These are phyloP conservation scores for Calonectria multiphialidica DNA, from an alignment of 2,329 filamentous ascomycete species.

Conservation along the genomic window DNA sequence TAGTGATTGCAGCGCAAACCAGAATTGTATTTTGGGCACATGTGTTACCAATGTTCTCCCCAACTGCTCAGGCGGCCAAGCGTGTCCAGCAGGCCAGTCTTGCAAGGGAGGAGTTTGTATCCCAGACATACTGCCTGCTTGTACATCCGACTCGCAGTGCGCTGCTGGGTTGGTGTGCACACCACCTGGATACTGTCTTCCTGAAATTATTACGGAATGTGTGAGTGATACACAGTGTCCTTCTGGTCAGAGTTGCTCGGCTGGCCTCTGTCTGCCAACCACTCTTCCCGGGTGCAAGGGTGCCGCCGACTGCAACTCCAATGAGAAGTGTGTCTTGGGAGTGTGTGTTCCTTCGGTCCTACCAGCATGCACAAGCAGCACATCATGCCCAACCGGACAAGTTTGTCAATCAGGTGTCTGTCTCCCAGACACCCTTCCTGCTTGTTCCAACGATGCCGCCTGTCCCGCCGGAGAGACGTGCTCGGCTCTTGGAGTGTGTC, in stretches of 20 bases:
- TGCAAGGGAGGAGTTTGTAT: slow-evolving; percentile 12
- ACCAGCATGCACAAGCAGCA: not conserved
- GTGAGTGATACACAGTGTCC: not conserved
- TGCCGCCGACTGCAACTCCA: not conserved
- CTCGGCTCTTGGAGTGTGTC: not conserved
- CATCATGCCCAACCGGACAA: not conserved
- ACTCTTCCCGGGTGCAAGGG: not conserved
- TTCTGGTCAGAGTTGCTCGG: not conserved
- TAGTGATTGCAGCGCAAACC: not conserved
- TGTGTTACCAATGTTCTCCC: not conserved
- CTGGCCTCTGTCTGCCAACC: not conserved
- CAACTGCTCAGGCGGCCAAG: not conserved
- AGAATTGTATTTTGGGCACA: not conserved
- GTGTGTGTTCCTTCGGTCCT: not conserved
- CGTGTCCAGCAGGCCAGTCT: not conserved
- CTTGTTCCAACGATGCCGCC: not conserved
- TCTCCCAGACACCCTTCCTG: not conserved
- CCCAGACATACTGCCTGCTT: not conserved
- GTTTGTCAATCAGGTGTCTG: slow-evolving; percentile 9
- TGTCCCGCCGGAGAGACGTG: not conserved
- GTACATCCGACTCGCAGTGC: not conserved
- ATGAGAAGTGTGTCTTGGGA: not conserved
- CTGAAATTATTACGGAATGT: not conserved
- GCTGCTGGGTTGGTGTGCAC: not conserved
- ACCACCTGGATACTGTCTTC: slow-evolving; percentile 1